These are phyloP conservation scores for Candida manassasensis DNA, from an alignment of 805 yeast species.

Conservation along the genomic window DNA sequence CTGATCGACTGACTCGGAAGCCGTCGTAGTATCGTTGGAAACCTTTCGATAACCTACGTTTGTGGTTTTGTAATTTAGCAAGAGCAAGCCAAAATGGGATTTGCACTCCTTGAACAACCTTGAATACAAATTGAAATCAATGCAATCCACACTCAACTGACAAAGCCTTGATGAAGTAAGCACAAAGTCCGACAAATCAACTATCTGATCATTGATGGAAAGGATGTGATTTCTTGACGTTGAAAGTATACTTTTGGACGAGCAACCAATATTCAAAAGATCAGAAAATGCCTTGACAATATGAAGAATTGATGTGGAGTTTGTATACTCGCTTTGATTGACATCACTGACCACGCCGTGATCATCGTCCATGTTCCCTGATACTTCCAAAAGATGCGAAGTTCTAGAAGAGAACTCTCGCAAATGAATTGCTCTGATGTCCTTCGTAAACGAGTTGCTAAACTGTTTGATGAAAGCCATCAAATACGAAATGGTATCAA, in stretches of 20 bases:
- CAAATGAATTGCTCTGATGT: constrained; percentile 50
- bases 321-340: constrained; percentile 20
- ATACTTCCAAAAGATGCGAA: constrained; percentile 64
- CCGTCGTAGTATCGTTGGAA: constrained; percentile 1
- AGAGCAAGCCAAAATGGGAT: constrained; percentile 30
- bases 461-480: constrained; percentile 29
- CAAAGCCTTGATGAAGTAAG: constrained; percentile 18
- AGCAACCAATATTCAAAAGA: constrained; percentile 22
- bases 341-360: constrained; percentile 9
- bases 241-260: constrained; percentile 27
- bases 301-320: constrained; percentile 30
- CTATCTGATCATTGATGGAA: constrained; percentile 28
- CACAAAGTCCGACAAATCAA: constrained; percentile 22
- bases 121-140: constrained; percentile 19
- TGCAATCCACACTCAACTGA: constrained; percentile 13
- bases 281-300: constrained; percentile 32
- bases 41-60: neutral
- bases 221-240: constrained; percentile 26
- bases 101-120: constrained; percentile 22
- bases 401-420: constrained; percentile 63
- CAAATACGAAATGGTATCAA: constrained; percentile 30
- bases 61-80: constrained; percentile 16
- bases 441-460: constrained; percentile 17
- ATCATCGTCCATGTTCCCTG: constrained; percentile 25
- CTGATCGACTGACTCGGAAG: neutral